Base-by-base conservation (phyloP, 1,139 yeast genomes). In the Lodderomyces orthopsilosis region DNA sequence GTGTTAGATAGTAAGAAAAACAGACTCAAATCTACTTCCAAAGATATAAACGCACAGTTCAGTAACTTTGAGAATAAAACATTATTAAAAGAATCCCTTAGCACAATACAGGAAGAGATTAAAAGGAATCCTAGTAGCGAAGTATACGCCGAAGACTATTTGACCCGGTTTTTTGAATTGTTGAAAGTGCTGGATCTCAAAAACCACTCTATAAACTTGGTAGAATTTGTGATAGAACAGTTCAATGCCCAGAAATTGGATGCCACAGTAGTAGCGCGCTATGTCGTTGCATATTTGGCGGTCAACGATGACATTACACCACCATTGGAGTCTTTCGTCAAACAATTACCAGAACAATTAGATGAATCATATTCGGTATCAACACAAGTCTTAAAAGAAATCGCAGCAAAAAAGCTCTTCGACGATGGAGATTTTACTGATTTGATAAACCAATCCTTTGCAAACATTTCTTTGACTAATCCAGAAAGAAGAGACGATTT, bases 361-460 rank as follows among this genome's bases (percentile, higher is more conserved):
- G n/a, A 28, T 4, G 26, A 6, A 2, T 7, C n/a, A 7, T 17
- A 28, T n/a, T 35, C 9, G 18, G 15, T 10, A 4, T 24, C 19
- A 10, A 19, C 12, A 3, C 23, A 27, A 9, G 8, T 37, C 6
- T 17, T 37, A 12, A 21, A 26, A 12, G n/a, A 27, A 9, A 32
- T 26, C 19, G 3, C 7, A 19, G 2, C 40, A 12, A n/a, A 27
- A 17, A 18, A 27, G 18, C 2, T 27, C 5, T 18, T 23, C 12
- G 22, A 15, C 4, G 35, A 37, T 6, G 8, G 18, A 19, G 54
- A 59, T 23, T 39, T 51, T 13, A 40, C 44, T 7, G 67, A 60
- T 18, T 41, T 62, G 1, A 51, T 69, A 2, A 62, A 66, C 43
- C 70, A 67, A 42, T 51, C 9, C 2, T 39, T 32, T 33, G 19